Evolutionary conservation across 2,329 filamentous ascomycete species (phyloP).

Genomic region (Xylaria digitata): DNA sequence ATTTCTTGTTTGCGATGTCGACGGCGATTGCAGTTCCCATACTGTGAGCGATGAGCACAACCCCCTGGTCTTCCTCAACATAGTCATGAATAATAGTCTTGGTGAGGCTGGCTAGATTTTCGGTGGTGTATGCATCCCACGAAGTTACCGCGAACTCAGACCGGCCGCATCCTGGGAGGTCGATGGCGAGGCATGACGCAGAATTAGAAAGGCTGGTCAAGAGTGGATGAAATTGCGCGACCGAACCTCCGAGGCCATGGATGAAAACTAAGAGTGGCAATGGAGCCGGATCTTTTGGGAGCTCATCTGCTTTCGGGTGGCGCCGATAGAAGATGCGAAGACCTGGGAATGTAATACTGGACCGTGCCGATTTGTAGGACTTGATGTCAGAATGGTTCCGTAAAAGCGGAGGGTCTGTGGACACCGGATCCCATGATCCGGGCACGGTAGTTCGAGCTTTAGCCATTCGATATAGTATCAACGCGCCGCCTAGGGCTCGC

Average conservation of each 20-base stretch:
- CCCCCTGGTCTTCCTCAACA: constrained; percentile 75
- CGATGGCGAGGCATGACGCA: constrained; percentile 86
- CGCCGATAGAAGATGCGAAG: constrained; percentile 86
- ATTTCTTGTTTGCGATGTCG: constrained; percentile 68
- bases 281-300: constrained; percentile 77
- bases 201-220: constrained; percentile 84
- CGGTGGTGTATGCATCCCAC: constrained; percentile 83
- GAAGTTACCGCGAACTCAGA: constrained; percentile 77
- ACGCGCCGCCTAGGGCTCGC: constrained; percentile 41
- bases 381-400: constrained; percentile 78
- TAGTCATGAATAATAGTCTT: constrained; percentile 79
- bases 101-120: constrained; percentile 80
- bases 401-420: constrained; percentile 82
- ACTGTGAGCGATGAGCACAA: constrained; percentile 88
- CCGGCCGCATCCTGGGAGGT: constrained; percentile 88
- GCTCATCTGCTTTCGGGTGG: constrained; percentile 83
- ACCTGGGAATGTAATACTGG: constrained; percentile 73
- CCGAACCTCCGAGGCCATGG: constrained; percentile 91
- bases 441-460: constrained; percentile 40
- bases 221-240: constrained; percentile 86
- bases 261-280: constrained; percentile 90
- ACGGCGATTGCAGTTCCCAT: constrained; percentile 86
- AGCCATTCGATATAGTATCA: constrained; percentile 44
- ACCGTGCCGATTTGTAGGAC: constrained; percentile 76
- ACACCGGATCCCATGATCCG: constrained; percentile 55